phyloP scores from a whole-genome alignment of 2,329 filamentous ascomycete species.

The Talaromyces sp. region DNA sequence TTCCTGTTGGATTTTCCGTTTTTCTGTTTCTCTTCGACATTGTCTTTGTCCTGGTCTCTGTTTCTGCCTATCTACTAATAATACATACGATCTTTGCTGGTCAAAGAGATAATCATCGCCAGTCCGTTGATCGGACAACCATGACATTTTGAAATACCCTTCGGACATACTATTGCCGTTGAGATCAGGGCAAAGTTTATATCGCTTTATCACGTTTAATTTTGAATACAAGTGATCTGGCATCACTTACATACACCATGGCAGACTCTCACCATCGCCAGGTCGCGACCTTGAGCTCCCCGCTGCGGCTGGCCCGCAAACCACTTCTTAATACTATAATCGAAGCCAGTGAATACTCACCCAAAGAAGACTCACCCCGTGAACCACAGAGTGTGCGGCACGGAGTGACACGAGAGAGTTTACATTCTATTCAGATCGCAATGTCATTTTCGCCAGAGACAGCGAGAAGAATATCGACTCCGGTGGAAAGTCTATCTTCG shows the following conservation, averaged over 20 bases:
- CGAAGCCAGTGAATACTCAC: constrained; percentile 45
- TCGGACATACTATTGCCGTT: constrained; percentile 1
- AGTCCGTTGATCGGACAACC: constrained; percentile 45
- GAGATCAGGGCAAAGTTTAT: constrained; percentile 12
- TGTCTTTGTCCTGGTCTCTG: constrained; percentile 21
- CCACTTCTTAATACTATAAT: constrained; percentile 63
- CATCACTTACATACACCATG: constrained; percentile 36
- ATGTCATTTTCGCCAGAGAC: constrained; percentile 20
- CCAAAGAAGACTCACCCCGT: neutral
- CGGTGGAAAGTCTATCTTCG: constrained; percentile 30
- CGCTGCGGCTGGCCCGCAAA: constrained; percentile 56
- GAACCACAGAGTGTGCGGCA: constrained; percentile 29
- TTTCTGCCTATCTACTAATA: constrained; percentile 7
- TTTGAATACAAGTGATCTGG: constrained; percentile 27
- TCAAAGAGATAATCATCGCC: constrained; percentile 26
- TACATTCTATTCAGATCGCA: constrained; percentile 21
- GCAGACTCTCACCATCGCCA: constrained; percentile 48
- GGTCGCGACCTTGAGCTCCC: constrained; percentile 51
- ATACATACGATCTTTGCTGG: constrained; percentile 27
- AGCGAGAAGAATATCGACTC: constrained; percentile 28
- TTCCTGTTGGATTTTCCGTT: constrained; percentile 21
- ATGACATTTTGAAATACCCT: constrained; percentile 19
- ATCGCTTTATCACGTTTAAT: constrained; percentile 12
- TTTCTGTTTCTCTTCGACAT: constrained; percentile 27
- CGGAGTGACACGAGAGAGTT: constrained; percentile 18